phyloP scores from a whole-genome alignment of 768 basidiomycete genomes.

The Pholiota microspora region DNA sequence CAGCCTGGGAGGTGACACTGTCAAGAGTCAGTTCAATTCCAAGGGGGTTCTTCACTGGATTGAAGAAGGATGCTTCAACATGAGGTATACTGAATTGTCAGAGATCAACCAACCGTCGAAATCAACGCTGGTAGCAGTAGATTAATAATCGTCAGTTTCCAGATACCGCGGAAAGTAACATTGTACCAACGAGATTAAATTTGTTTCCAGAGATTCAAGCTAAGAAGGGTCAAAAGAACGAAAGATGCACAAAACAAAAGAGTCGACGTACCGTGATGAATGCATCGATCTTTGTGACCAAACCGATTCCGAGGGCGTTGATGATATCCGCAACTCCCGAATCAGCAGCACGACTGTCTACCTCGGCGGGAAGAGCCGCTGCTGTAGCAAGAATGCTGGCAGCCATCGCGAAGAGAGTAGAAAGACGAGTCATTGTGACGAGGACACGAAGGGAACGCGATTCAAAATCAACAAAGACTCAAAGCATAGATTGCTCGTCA shows the following conservation, averaged over 20 bases:
- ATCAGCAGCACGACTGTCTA: constrained; percentile 8
- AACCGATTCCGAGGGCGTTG: constrained; percentile 35
- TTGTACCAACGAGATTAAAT: constrained; percentile 24
- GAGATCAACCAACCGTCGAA: constrained; percentile 39
- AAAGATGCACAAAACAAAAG: constrained; percentile 7
- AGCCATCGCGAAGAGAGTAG: constrained; percentile 1
- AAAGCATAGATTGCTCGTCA: not conserved
- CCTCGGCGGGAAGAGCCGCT: not conserved
- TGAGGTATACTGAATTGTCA: no score
- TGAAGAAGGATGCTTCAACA: no score
- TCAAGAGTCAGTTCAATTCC: constrained; percentile 45
- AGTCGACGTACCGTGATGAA: constrained; percentile 33
- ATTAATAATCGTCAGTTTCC: not conserved
- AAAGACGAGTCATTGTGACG: constrained; percentile 9
- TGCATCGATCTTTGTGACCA: constrained; percentile 38
- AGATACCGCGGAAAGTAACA: not conserved
- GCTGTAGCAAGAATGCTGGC: constrained; percentile 2
- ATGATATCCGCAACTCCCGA: constrained; percentile 28
- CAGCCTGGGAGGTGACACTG: constrained; percentile 39
- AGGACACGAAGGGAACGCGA: not conserved
- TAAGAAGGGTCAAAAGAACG: constrained; percentile 13
- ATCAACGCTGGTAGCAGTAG: constrained; percentile 18
- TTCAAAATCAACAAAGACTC: constrained; percentile 1
- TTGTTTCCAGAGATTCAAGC: constrained; percentile 35
- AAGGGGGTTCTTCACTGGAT: constrained; percentile 40